These are phyloP conservation scores for Blastocystis sp. DNA, from an alignment of 352 stramenopile genomes.

Conservation along the genomic window DNA sequence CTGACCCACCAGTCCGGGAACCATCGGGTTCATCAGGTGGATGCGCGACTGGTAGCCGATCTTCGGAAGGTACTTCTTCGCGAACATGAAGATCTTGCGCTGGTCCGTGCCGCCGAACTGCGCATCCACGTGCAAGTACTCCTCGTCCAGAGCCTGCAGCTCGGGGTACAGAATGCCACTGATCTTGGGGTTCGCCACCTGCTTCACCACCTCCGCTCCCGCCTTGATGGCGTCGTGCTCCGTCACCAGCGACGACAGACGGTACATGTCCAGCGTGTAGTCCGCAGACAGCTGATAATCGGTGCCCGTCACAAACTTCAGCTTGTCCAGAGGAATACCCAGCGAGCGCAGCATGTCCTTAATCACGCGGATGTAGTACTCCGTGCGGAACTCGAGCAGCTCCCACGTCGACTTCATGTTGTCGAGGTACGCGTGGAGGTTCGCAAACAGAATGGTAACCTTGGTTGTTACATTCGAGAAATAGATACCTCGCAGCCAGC, in stretches of 20 bases:
- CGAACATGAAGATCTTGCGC: constrained; percentile 57
- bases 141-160: constrained; percentile 52
- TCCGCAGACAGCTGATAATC: constrained; percentile 30
- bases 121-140: constrained; percentile 48
- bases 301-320: constrained; percentile 54
- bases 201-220: constrained; percentile 55
- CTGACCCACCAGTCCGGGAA: constrained; percentile 34
- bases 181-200: constrained; percentile 35
- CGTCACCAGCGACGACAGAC: constrained; percentile 35
- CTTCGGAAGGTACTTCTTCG: constrained; percentile 55
- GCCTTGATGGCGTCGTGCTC: constrained; percentile 51
- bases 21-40: constrained; percentile 55
- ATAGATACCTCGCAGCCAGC: constrained; percentile 38
- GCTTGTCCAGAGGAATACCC: constrained; percentile 43
- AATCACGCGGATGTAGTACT: constrained; percentile 47
- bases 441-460: constrained; percentile 50
- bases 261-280: constrained; percentile 55
- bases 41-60: constrained; percentile 43
- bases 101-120: constrained; percentile 53
- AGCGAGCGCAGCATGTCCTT: constrained; percentile 51
- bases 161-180: constrained; percentile 54
- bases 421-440: constrained; percentile 49
- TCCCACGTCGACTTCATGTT: constrained; percentile 57
- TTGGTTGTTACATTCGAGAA: not conserved
- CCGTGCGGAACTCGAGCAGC: constrained; percentile 4